Base-by-base conservation (phyloP, 352 stramenopile genomes). In the Globisporangium spiculum region DNA sequence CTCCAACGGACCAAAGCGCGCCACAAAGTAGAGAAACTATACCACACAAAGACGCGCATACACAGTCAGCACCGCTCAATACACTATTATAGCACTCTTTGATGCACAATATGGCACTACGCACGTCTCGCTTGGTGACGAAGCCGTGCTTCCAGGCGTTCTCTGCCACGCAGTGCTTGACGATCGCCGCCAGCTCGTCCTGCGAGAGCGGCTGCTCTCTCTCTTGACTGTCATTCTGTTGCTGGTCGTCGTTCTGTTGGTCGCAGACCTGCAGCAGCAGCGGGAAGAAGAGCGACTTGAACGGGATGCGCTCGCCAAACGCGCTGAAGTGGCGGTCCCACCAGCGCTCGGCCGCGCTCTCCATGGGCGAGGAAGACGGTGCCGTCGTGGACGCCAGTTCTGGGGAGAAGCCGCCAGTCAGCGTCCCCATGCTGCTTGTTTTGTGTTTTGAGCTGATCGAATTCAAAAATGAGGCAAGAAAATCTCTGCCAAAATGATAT, bases 1-100 rank as follows among this genome's bases (percentile, higher is more conserved):
- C 55, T 90, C 77, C 4, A 94, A 68, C 12, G 86, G 86, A 14
- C 86, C 86, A 67, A 94, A 94, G 24, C 84, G 84, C 18, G 83
- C 78, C 22, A 93, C 68, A 59, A 91, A 93, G 44, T 78, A 67
- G 30, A 73, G 48, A 71, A 91, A 91, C 82, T 92, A 52, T 2
- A 16, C 10, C 20, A 1, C 2, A 30, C n/a, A 34, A 18, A 24
- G 68, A 16, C 22, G 3, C 1, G 30, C 30, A 32, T 32, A 36
- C 16, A 48, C n/a, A 9, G 41, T 34, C 14, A 58, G 44, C 26
- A 59, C 14, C 66, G n/a, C 22, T 6, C 0, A 55, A 26, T 44
- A 4, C 50, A 56, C 4, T 46, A 46, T 6, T 24, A 34, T 27
- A 55, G n/a, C 18, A 9, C 24, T n/a, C 22, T 8, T 3, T 6